These are phyloP conservation scores for Wickerhamiella siamensis DNA, from an alignment of 805 yeast genomes.

Conservation along the genomic window DNA sequence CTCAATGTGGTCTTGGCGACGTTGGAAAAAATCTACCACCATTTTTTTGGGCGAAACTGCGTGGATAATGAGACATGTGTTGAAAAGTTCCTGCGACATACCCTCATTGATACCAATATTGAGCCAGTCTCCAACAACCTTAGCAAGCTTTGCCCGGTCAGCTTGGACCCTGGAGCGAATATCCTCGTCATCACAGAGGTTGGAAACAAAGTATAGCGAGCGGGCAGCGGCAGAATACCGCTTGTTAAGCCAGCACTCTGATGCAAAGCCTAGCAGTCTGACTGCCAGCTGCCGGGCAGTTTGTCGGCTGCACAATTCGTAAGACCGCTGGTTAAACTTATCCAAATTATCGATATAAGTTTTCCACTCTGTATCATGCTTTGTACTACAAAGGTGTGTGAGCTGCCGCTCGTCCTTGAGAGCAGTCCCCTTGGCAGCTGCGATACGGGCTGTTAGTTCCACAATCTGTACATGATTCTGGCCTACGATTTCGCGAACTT, in stretches of 20 bases:
- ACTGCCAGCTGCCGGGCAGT: background rate
- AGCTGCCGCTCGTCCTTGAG: background rate
- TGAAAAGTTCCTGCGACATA: constrained; percentile 12
- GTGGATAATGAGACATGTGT: constrained; percentile 14
- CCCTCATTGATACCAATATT: constrained; percentile 4
- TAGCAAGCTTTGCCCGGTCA: background rate
- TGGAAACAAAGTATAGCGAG: constrained; percentile 6
- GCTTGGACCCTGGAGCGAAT: background rate
- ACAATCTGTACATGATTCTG: constrained; percentile 9
- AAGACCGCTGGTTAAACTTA: background rate
- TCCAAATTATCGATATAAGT: background rate
- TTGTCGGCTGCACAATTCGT: background rate
- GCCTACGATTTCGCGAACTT: constrained; percentile 8
- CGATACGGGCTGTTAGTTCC: constrained; percentile 7
- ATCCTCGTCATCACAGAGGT: background rate
- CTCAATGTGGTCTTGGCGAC: constrained; percentile 5
- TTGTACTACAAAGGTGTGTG: background rate
- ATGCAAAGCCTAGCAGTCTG: background rate
- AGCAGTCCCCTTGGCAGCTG: background rate
- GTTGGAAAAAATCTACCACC: constrained; percentile 7
- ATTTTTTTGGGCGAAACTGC: constrained; percentile 11
- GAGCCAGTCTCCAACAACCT: constrained; percentile 5
- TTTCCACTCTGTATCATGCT: background rate
- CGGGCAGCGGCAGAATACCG: constrained; percentile 9
- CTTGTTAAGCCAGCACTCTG: constrained; percentile 6